Evolutionary conservation across 2,329 filamentous ascomycete genomes (phyloP), one percentile per base, ranked within the genome.

Genomic region (Talaromyces albobiverticillius): DNA sequence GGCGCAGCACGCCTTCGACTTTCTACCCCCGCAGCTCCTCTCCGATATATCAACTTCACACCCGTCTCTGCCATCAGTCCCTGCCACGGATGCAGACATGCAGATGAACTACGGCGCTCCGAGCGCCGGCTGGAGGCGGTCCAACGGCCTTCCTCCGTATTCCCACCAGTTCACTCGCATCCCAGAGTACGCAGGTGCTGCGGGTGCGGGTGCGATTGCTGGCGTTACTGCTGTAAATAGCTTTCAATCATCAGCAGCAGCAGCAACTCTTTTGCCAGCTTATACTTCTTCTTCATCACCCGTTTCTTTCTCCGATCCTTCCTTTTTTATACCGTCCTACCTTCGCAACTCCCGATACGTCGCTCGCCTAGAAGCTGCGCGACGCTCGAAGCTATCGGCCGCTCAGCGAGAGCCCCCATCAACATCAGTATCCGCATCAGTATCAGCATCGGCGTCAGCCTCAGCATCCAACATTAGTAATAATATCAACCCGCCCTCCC

Each of bases 241-340:
- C 25, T 31, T 32, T 11, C 31, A 31, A 25, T 25, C 47, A 3
- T 41, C 29, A 34, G 26, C 25, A 26, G 20, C 31, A 18, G 32
- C 14, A 9, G 20, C 36, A 23, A 34, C 43, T 22, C 18, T 47
- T n/a, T 18, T 38, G 10, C 6, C 43, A n/a, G n/a, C n/a, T 11
- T n/a, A 31, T 16, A 46, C 40, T 42, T 41, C 47, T 3, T 26
- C 43, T 25, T 22, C 32, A 25, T 14, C 43, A 7, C 22, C 11
- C 61, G 65, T 48, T 56, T 61, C 32, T 61, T 63, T 34, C 54
- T 42, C 57, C 63, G 62, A 63, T 54, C 64, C 70, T 58, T 60
- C 41, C 55, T 93, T 93, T 77, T 91, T 96, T 70, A 81, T 86
- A 10, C 93, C 93, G 1, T 91, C 90, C 4, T 96, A 96, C 72